Conservation (phyloP, 2,329 filamentous ascomycete genomes). For the Cladosporium sp. region DNA sequence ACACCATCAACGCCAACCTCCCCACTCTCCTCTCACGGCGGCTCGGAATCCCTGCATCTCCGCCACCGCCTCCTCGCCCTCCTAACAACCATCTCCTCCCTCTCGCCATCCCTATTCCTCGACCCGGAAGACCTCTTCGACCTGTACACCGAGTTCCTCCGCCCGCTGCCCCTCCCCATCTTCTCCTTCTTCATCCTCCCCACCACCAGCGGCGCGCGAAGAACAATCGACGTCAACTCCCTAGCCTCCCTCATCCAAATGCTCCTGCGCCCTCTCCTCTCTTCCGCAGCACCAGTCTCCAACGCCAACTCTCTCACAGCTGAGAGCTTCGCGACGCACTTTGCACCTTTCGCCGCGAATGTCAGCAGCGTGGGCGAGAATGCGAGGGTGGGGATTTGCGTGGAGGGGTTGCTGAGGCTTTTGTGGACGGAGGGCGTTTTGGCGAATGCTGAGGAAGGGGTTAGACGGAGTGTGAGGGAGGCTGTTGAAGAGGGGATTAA, state of each 20-base stretch:
- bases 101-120: conserved; percentile 48
- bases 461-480: conserved; percentile 40
- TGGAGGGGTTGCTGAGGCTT: conserved; percentile 65
- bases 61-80: conserved; percentile 65
- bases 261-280: conserved; percentile 52
- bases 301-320: conserved; percentile 50
- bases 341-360: conserved; percentile 65
- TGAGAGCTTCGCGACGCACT: conserved; percentile 58
- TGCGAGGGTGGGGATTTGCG: conserved; percentile 67
- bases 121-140: conserved; percentile 59
- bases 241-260: conserved; percentile 56
- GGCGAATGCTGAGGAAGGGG: conserved; percentile 22
- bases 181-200: conserved; percentile 59
- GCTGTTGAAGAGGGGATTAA: conserved; percentile 56
- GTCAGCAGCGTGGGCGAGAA: conserved; percentile 65
- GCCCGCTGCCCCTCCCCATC: conserved; percentile 57
- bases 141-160: conserved; percentile 57
- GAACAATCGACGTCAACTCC: conserved; percentile 34
- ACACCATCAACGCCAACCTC: conserved; percentile 48
- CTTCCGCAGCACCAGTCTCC: conserved; percentile 39
- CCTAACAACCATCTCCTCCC: conserved; percentile 40
- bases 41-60: conserved; percentile 58
- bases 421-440: conserved; percentile 41
- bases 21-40: conserved; percentile 34
- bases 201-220: background rate